Evolutionary conservation across 2,329 filamentous ascomycete species (phyloP), one percentile per base, ranked within the genome.

Genomic region (Clarireedia paspali): DNA sequence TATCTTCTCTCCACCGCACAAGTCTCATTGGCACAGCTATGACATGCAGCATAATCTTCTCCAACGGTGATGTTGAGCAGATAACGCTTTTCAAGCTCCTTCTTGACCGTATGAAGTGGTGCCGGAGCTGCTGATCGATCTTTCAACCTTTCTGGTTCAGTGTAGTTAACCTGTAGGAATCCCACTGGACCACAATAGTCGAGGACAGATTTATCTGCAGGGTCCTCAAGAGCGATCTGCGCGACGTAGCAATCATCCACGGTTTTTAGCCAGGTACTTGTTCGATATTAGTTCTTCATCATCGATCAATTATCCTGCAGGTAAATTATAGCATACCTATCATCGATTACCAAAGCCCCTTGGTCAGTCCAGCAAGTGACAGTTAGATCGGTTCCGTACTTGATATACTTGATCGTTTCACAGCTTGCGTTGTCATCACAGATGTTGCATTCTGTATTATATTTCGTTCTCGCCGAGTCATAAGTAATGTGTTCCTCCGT

Each of bases 111-210:
- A n/a, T 14, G 15, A n/a, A n/a, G 3, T 20, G 39, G 39, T 20
- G 2, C 39, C 9, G 39, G 39, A n/a, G 15, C 10, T 42, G 39
- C 6, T 42, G 15, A n/a, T 17, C 15, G 39, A n/a, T 42, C 15
- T 42, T n/a, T n/a, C 9, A n/a, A 14, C 17, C 7, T n/a, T 42
- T 42, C 39, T 42, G 39, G 39, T 6, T 17, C 5, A 12, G 60
- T 62, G 24, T 59, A 47, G 34, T 62, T 63, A 10, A 58, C 14
- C 47, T 64, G 59, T 4, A 64, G 10, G 26, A 62, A 61, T 6
- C 60, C 60, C 14, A 64, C 55, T 4, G 60, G 59, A 0, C 62
- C 62, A 36, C 62, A 64, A 15, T 63, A 59, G 30, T 61, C 62
- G n/a, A 64, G 53, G 20, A 57, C 44, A 23, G 50, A 42, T 55